phyloP scores from a whole-genome alignment of 805 yeast species.

The Candida pseudoglaebosa region DNA sequence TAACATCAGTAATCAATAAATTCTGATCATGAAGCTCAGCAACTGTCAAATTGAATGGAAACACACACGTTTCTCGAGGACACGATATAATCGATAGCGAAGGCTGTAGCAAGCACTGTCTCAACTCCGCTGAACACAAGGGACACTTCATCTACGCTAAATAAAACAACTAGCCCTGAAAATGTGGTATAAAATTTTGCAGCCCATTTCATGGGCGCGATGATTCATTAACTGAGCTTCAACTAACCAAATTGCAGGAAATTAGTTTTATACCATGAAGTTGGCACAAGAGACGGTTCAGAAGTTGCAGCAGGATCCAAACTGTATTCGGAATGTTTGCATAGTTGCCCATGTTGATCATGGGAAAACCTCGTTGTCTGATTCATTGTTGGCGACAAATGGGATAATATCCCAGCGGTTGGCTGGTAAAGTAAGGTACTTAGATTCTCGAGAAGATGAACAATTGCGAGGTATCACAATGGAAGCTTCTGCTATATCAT shows the following conservation, averaged over 20 bases:
- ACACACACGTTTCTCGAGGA: conserved; percentile 24
- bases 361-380: conserved; percentile 94
- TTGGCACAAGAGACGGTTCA: conserved; percentile 62
- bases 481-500: conserved; percentile 94
- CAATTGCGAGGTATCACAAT: conserved; percentile 95
- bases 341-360: conserved; percentile 98
- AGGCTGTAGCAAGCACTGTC: conserved; percentile 25
- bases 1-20: conserved; percentile 17
- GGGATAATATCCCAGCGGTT: conserved; percentile 92
- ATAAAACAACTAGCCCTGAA: neutral
- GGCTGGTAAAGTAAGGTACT: conserved; percentile 91
- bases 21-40: conserved; percentile 23
- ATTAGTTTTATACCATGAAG: conserved; percentile 34
- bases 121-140: conserved; percentile 20
- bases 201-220: neutral
- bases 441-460: conserved; percentile 94
- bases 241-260: neutral
- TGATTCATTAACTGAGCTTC: neutral
- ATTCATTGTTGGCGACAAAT: conserved; percentile 87
- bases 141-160: conserved; percentile 23
- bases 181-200: neutral
- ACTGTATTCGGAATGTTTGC: conserved; percentile 81
- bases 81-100: conserved; percentile 25
- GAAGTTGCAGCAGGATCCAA: conserved; percentile 64
- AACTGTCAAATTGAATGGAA: conserved; percentile 29